Percentiles rank a stretch among this genome's conserved stretches.
Evolutionary conservation across 164 flowering plant genomes (phyloP).

Genomic region (Umbilicus rupestris): DNA sequence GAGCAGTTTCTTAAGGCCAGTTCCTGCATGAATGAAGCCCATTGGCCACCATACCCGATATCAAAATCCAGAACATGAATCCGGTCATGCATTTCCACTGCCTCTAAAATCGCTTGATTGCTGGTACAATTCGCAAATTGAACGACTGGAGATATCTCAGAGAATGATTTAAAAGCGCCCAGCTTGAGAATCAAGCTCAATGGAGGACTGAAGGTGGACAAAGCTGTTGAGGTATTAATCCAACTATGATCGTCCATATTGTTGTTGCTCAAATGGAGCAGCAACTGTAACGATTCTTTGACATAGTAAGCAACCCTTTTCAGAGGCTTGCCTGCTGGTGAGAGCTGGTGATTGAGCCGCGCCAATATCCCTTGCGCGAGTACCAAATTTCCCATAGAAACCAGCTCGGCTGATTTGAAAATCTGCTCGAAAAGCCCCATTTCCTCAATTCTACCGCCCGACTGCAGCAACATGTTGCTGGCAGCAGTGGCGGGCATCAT

Average conservation of each 20-base stretch:
- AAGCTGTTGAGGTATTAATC: not conserved
- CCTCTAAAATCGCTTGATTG: constrained; percentile 53
- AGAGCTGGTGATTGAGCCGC: constrained; percentile 99
- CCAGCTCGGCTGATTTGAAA: constrained; percentile 73
- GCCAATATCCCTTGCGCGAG: constrained; percentile 99
- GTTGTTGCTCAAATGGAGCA: constrained; percentile 15
- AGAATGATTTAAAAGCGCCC: constrained; percentile 46
- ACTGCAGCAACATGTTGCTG: not conserved
- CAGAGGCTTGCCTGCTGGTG: constrained; percentile 59
- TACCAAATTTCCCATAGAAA: constrained; percentile 63
- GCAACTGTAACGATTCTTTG: constrained; percentile 41
- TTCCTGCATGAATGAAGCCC: constrained; percentile 67
- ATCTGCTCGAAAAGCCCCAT: not conserved
- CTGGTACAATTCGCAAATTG: constrained; percentile 53
- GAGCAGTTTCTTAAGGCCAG: constrained; percentile 26
- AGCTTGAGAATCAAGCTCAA: constrained; percentile 34
- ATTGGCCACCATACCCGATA: constrained; percentile 54
- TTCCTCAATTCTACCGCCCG: not conserved
- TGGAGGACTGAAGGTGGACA: constrained; percentile 12
- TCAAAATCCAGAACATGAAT: constrained; percentile 53
- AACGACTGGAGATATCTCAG: constrained; percentile 49
- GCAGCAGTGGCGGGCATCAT: too few species aligned
- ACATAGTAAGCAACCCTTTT: constrained; percentile 49
- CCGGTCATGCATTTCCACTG: constrained; percentile 27
- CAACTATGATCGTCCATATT: constrained; percentile 3